phyloP scores from a whole-genome alignment of 371 early-diverging fungal species.

The Coemansia sp. region DNA sequence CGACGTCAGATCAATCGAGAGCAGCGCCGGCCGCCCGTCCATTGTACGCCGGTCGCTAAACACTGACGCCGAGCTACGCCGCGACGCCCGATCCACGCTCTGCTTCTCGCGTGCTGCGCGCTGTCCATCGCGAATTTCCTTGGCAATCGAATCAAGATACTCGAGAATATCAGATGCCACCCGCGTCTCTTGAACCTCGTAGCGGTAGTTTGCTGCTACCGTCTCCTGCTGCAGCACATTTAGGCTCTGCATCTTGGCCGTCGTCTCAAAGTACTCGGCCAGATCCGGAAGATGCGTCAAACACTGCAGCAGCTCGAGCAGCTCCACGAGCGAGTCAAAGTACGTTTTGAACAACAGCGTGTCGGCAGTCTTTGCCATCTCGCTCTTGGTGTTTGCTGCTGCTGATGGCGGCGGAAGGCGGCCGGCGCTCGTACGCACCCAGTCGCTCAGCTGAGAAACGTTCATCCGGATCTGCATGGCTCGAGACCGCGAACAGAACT shows the following conservation, averaged over 20 bases:
- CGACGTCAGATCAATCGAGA: conserved; percentile 30
- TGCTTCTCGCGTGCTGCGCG: conserved; percentile 52
- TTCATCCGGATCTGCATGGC: conserved; percentile 88
- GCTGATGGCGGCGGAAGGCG: conserved; percentile 43
- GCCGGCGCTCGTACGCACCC: conserved; percentile 68
- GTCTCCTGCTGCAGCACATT: conserved; percentile 73
- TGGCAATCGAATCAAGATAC: conserved; percentile 68
- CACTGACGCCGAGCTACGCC: conserved; percentile 42
- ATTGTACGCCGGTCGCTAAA: conserved; percentile 40
- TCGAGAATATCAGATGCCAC: conserved; percentile 70
- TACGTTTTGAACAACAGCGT: conserved; percentile 31
- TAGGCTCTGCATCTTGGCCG: conserved; percentile 62
- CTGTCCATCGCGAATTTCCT: conserved; percentile 61
- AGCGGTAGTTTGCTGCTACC: conserved; percentile 73
- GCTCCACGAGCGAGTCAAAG: conserved; percentile 67
- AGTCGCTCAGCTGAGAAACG: conserved; percentile 75
- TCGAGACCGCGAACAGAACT: conserved; percentile 73
- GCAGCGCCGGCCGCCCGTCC: conserved; percentile 36
- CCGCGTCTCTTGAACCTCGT: conserved; percentile 76
- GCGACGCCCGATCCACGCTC: conserved; percentile 36
- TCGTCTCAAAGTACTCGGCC: conserved; percentile 69
- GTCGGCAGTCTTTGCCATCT: conserved; percentile 7
- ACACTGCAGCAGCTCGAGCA: conserved; percentile 81
- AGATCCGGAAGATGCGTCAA: conserved; percentile 69
- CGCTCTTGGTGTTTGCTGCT: conserved; percentile 46